Evolutionary conservation across 75 land plant species (phyloP).

Genomic region (Selaginella tamariscina): DNA sequence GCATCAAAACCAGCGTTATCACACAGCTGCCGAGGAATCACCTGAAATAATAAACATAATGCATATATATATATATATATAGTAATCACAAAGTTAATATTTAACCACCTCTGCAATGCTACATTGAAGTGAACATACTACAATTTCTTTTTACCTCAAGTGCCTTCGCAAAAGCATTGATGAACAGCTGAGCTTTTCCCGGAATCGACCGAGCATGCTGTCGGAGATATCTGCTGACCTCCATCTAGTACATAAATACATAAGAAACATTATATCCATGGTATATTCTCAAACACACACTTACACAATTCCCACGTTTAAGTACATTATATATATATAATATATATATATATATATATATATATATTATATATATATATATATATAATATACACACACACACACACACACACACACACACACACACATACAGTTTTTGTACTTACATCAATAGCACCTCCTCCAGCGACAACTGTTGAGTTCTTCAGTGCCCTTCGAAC

Average conservation of each 20-base stretch:
- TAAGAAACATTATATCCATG: not conserved
- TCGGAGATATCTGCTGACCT: conserved; percentile 11
- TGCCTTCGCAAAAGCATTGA: conserved; percentile 95
- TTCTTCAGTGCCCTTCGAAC: conserved; percentile 96
- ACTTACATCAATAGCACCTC: conserved; percentile 98
- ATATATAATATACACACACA: too few relatives aligned
- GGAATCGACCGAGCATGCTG: not conserved
- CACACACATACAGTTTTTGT: too few relatives aligned
- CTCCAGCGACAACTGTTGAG: conserved; percentile 92
- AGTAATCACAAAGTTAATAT: too few relatives aligned
- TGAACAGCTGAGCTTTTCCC: conserved; percentile 28
- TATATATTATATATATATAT: too few relatives aligned
- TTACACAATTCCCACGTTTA: too few relatives aligned
- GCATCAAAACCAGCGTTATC: conserved; percentile 10
- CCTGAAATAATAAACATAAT: not conserved
- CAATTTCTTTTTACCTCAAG: conserved; percentile 72
- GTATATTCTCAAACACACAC: not conserved
- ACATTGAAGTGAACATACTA: not conserved
- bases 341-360: too few relatives aligned
- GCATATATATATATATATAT: too few relatives aligned
- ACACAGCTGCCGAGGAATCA: conserved; percentile 11
- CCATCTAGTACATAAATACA: conserved; percentile 46
- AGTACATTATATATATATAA: too few relatives aligned
- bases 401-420: too few relatives aligned
- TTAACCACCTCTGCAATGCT: too few relatives aligned